Base-by-base conservation (phyloP, 164 flowering plant genomes). In the Houttuynia cordata region DNA sequence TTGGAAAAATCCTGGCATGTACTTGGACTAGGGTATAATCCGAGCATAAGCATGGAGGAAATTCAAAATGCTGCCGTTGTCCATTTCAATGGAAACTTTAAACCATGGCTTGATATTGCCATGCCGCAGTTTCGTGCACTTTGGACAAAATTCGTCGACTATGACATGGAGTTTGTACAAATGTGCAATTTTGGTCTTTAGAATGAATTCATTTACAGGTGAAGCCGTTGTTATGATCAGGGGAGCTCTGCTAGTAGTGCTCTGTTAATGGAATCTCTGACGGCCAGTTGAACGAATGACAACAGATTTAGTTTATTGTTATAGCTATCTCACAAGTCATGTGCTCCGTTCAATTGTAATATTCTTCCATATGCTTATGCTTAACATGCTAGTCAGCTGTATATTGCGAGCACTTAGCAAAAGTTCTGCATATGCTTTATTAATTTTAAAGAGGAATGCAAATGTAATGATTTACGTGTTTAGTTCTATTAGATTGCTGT, bases 1-100 rank as follows among this genome's bases (percentile, higher is more conserved):
- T 59, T 71, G 51, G 70, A 71, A 65, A 71, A 71, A 52, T 71
- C 74, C 0, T 71, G 74, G 74, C 74, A 71, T 45, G 71, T 71
- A 19, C 68, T 71, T 23, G 68, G 71, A 37, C 70, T 71, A 50
- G 70, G 74, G 12, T 71, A 71, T 52, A 71, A 71, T 39, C 74
- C 74, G 20, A 71, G 71, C 56, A 71, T 71, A 37, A 64, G 65
- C 68, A 67, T 63, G 70, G 71, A 71, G 6, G 68, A 71, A 41
- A 71, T 71, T 49, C 61, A 24, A 18, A 71, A 64, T 62, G 74
- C 68, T 10, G 70, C 65, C 0, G 67, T 67, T 24, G 62, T 71
- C 15, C 74, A 67, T 64, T 71, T 65, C 68, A 71, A 71, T 61
- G 68, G 71, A n/a, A 71, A 71, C 59, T 67, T 71, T 71, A 71